phyloP scores from a whole-genome alignment of 768 basidiomycete genomes.

The Termitomyces sp. region DNA sequence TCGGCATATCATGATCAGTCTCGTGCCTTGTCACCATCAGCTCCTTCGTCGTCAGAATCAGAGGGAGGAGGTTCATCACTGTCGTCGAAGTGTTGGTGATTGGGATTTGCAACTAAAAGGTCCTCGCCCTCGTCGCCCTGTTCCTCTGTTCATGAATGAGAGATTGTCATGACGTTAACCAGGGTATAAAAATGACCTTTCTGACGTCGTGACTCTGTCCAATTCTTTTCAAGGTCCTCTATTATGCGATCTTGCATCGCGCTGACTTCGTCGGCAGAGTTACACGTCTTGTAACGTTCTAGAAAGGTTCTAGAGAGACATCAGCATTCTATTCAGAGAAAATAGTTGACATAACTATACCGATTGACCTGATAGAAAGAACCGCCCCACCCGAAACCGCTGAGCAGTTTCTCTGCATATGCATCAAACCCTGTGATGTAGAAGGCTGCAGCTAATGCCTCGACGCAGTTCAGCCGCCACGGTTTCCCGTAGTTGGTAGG shows the following conservation, averaged over 20 bases:
- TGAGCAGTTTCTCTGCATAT: conserved; percentile 76
- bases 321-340: conserved; percentile 7
- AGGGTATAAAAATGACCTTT: conserved; percentile 37
- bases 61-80: conserved; percentile 11
- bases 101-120: conserved; percentile 68
- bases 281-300: conserved; percentile 74
- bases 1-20: neutral
- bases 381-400: conserved; percentile 88
- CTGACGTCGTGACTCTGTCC: conserved; percentile 51
- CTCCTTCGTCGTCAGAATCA: conserved; percentile 21
- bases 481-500: conserved; percentile 98
- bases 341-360: conserved; percentile 36
- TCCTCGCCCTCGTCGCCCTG: conserved; percentile 45
- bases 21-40: conserved; percentile 6
- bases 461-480: conserved; percentile 93
- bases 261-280: conserved; percentile 54
- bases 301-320: conserved; percentile 51
- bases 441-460: conserved; percentile 92
- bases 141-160: conserved; percentile 16
- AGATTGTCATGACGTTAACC: neutral
- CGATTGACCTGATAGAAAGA: conserved; percentile 86
- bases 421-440: conserved; percentile 86
- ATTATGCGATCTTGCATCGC: conserved; percentile 68
- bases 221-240: conserved; percentile 62
- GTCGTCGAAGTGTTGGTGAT: conserved; percentile 38